Base-by-base conservation (phyloP, 371 early-diverging fungal genomes). In the Enterocytospora artemiae region DNA sequence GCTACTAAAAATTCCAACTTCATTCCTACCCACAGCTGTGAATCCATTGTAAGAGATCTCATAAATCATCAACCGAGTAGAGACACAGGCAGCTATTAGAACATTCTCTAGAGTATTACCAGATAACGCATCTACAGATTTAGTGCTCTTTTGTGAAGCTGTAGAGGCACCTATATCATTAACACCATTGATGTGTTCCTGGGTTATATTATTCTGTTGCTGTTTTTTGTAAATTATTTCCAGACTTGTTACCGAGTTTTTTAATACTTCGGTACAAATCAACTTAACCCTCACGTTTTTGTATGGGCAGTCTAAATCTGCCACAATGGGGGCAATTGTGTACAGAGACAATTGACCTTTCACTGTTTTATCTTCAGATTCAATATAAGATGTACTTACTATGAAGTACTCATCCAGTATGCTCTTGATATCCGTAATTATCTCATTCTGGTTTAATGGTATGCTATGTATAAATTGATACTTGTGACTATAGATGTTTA, bases 31-130 rank as follows among this genome's bases (percentile, higher is more conserved):
- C 22, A 79, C 69, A 12, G 70, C 57, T 20, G 43, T 52, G 16
- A 69, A 44, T 20, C 61, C 69, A n/a, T 25, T 51, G 37, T 4
- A 5, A 25, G 12, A 16, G 30, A 76, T 50, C 39, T 66, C 58
- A 50, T 77, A 79, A 18, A 77, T 62, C 72, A 79, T 73, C 27
- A 76, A 41, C 46, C 69, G 69, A 30, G 74, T 77, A 22, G 74
- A 76, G 7, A 74, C 58, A 27, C 67, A 67, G 0, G 67, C 67
- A 1, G 56, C 66, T 39, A 79, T 65, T 32, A 72, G 61, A n/a
- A 76, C 36, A 2, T 61, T 65, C 43, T 44, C 22, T 25, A 46
- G 24, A 7, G 48, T 46, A 25, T 46, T 7, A n/a, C n/a, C n/a
- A n/a, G n/a, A n/a, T n/a, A n/a, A n/a, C n/a, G n/a, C n/a, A n/a